These are phyloP conservation scores for Petunia hybrid DNA, from an alignment of 305 asterid genomes.

Conservation along the genomic window DNA sequence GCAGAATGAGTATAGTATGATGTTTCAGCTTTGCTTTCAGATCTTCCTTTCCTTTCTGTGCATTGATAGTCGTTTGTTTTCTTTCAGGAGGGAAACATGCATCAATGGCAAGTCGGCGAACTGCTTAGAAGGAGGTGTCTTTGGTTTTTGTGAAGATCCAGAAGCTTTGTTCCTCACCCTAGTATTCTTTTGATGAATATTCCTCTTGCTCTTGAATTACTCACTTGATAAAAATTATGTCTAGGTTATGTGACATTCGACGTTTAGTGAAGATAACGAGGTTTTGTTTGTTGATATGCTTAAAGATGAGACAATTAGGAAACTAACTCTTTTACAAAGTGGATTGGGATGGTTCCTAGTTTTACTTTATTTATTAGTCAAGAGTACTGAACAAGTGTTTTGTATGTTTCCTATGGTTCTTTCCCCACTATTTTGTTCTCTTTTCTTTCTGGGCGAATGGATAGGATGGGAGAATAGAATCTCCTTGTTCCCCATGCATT, in stretches of 20 bases:
- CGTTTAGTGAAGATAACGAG: background rate
- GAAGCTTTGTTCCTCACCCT: slow-evolving; percentile 3
- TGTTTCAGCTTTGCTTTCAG: background rate
- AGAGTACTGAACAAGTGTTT: too few species aligned
- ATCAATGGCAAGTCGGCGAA: slow-evolving; percentile 31
- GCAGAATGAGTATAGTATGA: background rate
- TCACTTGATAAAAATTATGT: background rate
- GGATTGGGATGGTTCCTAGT: too few species aligned
- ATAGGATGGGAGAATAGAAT: too few species aligned
- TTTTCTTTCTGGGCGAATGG: too few species aligned
- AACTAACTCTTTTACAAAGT: too few species aligned
- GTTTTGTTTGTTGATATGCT: background rate
- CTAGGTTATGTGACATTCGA: background rate
- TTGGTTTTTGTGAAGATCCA: background rate
- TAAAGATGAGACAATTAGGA: background rate
- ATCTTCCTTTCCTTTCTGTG: background rate
- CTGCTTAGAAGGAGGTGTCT: background rate
- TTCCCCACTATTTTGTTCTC: too few species aligned
- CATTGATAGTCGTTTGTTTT: background rate
- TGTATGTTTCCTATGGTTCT: too few species aligned
- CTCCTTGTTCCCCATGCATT: too few species aligned
- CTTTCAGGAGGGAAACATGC: slow-evolving; percentile 30
- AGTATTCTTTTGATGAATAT: background rate
- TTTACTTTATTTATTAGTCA: too few species aligned
- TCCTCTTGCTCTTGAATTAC: slow-evolving; percentile 8